Evolutionary conservation across 257 asterid genomes (phyloP).

Genomic region (Orobanche coerulescens): DNA sequence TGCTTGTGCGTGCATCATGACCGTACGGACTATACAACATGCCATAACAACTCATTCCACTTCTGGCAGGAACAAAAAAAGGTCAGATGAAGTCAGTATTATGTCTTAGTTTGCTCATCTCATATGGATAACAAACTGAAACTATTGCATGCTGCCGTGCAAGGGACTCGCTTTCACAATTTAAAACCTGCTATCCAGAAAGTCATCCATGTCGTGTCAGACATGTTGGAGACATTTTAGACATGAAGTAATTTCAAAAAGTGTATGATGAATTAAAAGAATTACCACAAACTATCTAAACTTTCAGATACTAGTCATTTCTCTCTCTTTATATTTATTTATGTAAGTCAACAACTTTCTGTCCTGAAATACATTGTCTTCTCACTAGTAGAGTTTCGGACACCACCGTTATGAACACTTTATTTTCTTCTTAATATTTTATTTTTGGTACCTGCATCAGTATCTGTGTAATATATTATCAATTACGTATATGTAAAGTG

Average conservation of each 20-base stretch:
- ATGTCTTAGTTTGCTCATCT: background rate
- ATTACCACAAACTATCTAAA: too few relatives aligned
- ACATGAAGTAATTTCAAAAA: background rate
- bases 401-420: background rate
- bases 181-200: background rate
- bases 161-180: background rate
- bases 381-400: background rate
- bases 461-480: background rate
- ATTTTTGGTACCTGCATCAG: background rate
- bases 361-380: too few relatives aligned
- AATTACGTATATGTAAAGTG: background rate
- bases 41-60: slow-evolving; percentile 11
- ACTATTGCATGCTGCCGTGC: background rate
- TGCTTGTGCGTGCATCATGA: too few relatives aligned
- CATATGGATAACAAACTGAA: background rate
- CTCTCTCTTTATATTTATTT: background rate
- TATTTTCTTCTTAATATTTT: too few relatives aligned
- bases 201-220: background rate
- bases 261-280: background rate
- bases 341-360: too few relatives aligned
- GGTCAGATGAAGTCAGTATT: background rate
- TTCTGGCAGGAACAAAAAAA: background rate
- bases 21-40: slow-evolving; percentile 5
- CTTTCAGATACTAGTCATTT: too few relatives aligned
- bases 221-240: background rate